Percentiles rank a stretch among this genome's conserved stretches.
These are phyloP conservation scores for Fusarium veterinarium DNA, from an alignment of 2,329 filamentous ascomycete species.

Conservation along the genomic window DNA sequence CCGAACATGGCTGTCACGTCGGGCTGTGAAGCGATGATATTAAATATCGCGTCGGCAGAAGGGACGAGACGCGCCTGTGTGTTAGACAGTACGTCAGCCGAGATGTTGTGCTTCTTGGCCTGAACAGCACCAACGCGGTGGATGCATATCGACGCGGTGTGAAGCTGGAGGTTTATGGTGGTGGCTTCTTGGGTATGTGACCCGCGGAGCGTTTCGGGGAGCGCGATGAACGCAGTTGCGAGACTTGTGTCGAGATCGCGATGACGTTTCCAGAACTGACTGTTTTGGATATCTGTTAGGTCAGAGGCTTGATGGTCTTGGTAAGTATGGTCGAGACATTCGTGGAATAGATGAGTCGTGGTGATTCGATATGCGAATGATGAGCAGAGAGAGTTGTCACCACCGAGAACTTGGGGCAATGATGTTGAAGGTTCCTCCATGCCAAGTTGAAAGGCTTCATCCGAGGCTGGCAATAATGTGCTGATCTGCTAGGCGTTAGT, in stretches of 20 bases:
- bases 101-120: slow-evolving; percentile 60
- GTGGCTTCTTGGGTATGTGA: slow-evolving; percentile 77
- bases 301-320: slow-evolving; percentile 69
- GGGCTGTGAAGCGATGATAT: slow-evolving; percentile 71
- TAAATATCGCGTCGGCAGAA: slow-evolving; percentile 83
- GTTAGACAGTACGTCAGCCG: slow-evolving; percentile 49
- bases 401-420: slow-evolving; percentile 70
- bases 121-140: slow-evolving; percentile 83
- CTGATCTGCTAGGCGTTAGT: slow-evolving; percentile 61
- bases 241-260: slow-evolving; percentile 80
- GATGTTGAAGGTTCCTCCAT: slow-evolving; percentile 69
- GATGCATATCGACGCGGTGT: slow-evolving; percentile 85
- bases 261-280: slow-evolving; percentile 83
- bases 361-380: slow-evolving; percentile 76
- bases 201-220: slow-evolving; percentile 77
- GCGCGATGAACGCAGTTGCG: slow-evolving; percentile 76
- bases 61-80: slow-evolving; percentile 76
- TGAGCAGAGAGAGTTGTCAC: slow-evolving; percentile 63
- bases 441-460: slow-evolving; percentile 77
- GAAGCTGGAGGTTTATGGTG: slow-evolving; percentile 85
- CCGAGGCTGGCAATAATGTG: slow-evolving; percentile 79
- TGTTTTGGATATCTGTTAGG: slow-evolving; percentile 54
- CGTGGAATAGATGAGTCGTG: slow-evolving; percentile 80
- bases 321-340: slow-evolving; percentile 79
- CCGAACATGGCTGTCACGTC: slow-evolving; percentile 58